Conservation (phyloP, 345 rosid genomes). For the Linum lewisii region DNA sequence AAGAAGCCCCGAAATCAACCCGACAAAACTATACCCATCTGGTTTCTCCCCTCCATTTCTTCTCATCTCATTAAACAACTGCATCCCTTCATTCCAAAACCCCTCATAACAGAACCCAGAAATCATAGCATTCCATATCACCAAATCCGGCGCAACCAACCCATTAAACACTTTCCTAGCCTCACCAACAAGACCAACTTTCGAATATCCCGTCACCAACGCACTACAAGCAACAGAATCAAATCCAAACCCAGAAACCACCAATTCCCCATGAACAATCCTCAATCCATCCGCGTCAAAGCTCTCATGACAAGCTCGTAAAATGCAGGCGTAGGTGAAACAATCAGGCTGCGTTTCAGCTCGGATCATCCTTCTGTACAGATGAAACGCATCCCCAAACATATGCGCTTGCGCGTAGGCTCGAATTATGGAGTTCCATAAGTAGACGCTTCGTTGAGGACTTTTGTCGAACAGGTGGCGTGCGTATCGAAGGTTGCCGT, state of each 20-base stretch:
- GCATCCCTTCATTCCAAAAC: slow-evolving; percentile 39
- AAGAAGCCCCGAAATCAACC: slow-evolving; percentile 40
- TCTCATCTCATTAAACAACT: slow-evolving; percentile 45
- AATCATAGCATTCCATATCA: slow-evolving; percentile 73
- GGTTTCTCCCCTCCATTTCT: slow-evolving; percentile 29
- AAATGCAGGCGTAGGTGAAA: slow-evolving; percentile 63
- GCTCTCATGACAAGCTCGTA: slow-evolving; percentile 51
- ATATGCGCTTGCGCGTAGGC: slow-evolving; percentile 44
- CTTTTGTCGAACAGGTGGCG: slow-evolving; percentile 63
- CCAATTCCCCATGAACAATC: slow-evolving; percentile 43
- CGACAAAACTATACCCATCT: slow-evolving; percentile 67
- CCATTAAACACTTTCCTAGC: slow-evolving; percentile 45
- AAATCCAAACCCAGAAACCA: slow-evolving; percentile 46
- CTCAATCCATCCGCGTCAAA: slow-evolving; percentile 33
- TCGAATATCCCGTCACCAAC: slow-evolving; percentile 57
- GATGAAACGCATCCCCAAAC: slow-evolving; percentile 23
- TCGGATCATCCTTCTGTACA: slow-evolving; percentile 43
- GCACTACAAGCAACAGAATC: slow-evolving; percentile 57
- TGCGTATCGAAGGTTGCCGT: slow-evolving; percentile 39
- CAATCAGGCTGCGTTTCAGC: slow-evolving; percentile 47
- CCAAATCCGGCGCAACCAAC: slow-evolving; percentile 55
- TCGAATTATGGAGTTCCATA: slow-evolving; percentile 77
- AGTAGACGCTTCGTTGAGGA: slow-evolving; percentile 63
- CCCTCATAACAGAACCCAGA: slow-evolving; percentile 52
- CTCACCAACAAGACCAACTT: slow-evolving; percentile 36